Evolutionary conservation across 2,329 filamentous ascomycete species (phyloP).

Genomic region (Ciborinia camelliae): DNA sequence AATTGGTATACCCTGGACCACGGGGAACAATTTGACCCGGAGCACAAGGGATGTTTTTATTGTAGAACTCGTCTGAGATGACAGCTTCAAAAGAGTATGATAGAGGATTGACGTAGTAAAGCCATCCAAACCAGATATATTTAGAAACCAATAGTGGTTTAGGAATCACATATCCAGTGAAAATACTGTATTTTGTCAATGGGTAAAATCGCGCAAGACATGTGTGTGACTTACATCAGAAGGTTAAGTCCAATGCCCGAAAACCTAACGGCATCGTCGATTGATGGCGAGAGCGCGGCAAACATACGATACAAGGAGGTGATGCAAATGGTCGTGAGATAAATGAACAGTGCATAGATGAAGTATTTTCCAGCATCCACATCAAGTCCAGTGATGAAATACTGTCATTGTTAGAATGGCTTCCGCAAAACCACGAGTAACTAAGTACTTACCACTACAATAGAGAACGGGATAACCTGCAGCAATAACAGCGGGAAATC

Average conservation of each 20-base stretch:
- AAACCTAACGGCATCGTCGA: conserved; percentile 65
- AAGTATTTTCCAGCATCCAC: conserved; percentile 60
- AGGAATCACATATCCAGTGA: conserved; percentile 65
- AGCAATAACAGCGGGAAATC: conserved; percentile 59
- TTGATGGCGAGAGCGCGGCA: conserved; percentile 59
- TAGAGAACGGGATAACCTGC: conserved; percentile 56
- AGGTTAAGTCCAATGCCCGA: conserved; percentile 60
- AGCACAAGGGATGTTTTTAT: conserved; percentile 54
- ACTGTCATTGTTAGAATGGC: conserved; percentile 34
- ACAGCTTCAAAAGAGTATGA: conserved; percentile 62
- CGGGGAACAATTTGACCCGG: conserved; percentile 56
- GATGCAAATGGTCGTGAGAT: conserved; percentile 57
- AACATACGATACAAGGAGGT: conserved; percentile 67
- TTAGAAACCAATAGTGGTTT: conserved; percentile 55
- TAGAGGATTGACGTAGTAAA: conserved; percentile 46
- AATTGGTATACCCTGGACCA: conserved; percentile 51
- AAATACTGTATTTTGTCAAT: conserved; percentile 42
- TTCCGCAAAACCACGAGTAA: not conserved
- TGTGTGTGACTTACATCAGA: conserved; percentile 42
- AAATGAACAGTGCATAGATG: conserved; percentile 64
- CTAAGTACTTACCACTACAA: conserved; percentile 42
- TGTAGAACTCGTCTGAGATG: conserved; percentile 58
- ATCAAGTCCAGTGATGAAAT: conserved; percentile 61
- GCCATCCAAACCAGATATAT: conserved; percentile 66
- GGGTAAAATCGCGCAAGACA: not conserved